A percentile compares a stretch with the other conserved stretches of the same genome.
Conservation (phyloP, 78 protist genomes). For the Dictyostelium capitatum region DNA sequence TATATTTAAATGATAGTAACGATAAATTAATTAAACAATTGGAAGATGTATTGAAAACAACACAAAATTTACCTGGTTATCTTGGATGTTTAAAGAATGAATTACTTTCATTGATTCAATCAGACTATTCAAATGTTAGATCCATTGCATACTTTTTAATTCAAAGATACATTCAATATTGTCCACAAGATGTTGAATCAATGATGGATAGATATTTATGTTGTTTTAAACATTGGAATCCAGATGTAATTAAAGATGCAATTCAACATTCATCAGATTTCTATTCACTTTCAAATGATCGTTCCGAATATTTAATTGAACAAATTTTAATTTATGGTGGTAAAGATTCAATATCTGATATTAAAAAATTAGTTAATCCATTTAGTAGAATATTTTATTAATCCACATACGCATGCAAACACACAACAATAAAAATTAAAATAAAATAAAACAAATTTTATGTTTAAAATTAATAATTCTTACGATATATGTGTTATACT, state of each 20-base stretch:
- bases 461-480: too few species aligned
- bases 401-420: too few species aligned
- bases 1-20: not conserved
- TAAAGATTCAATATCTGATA: constrained; percentile 42
- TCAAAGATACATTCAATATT: constrained; percentile 41
- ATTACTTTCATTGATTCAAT: constrained; percentile 14
- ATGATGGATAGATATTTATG: constrained; percentile 21
- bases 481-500: too few species aligned
- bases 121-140: constrained; percentile 14
- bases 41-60: constrained; percentile 23
- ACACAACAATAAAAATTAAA: too few species aligned
- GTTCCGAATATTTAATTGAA: constrained; percentile 32
- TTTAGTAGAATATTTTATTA: constrained; percentile 20
- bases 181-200: constrained; percentile 15
- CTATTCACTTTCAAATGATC: constrained; percentile 5
- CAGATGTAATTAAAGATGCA: constrained; percentile 61
- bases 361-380: constrained; percentile 29
- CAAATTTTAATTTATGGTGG: constrained; percentile 43
- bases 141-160: constrained; percentile 27
- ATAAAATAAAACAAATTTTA: too few species aligned
- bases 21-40: constrained; percentile 14
- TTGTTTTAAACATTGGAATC: constrained; percentile 44
- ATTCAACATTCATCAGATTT: constrained; percentile 25
- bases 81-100: constrained; percentile 6
- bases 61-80: not conserved